Conservation (phyloP, 352 stramenopile species). For the Salisapilia sapeloensis region DNA sequence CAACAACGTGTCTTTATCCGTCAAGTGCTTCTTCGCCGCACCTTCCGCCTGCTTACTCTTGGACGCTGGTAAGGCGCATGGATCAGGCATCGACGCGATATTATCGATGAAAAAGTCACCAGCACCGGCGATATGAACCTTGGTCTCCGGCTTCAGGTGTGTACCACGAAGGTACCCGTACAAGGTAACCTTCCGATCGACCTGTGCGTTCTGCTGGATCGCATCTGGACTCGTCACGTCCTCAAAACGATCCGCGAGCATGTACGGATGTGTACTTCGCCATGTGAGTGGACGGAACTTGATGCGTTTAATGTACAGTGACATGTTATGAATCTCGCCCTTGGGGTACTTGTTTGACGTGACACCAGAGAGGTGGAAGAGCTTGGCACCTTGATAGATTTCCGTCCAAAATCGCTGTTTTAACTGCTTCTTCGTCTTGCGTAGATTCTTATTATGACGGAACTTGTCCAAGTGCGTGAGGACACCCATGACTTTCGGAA, state of each 20-base stretch:
- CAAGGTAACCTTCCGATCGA: conserved; percentile 89
- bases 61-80: conserved; percentile 86
- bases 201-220: conserved; percentile 85
- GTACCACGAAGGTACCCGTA: conserved; percentile 98
- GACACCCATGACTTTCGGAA: conserved; percentile 95
- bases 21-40: conserved; percentile 79
- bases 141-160: conserved; percentile 93
- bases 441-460: conserved; percentile 95
- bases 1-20: conserved; percentile 88
- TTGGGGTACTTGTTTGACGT: conserved; percentile 99
- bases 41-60: conserved; percentile 25
- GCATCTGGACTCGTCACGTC: conserved; percentile 94
- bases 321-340: conserved; percentile 96
- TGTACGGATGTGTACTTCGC: conserved; percentile 98
- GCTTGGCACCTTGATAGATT: conserved; percentile 87
- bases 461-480: conserved; percentile 98
- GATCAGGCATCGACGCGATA: conserved; percentile 90
- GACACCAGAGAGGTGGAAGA: conserved; percentile 97
- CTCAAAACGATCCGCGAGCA: conserved; percentile 95
- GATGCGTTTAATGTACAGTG: conserved; percentile 92
- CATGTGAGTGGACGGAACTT: conserved; percentile 98
- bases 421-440: conserved; percentile 96
- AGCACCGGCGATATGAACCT: conserved; percentile 96
- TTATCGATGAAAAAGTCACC: conserved; percentile 95
- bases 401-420: conserved; percentile 99